These are phyloP conservation scores for Hypomontagnella monticulosa DNA, from an alignment of 495 filamentous ascomycete species.

Conservation along the genomic window DNA sequence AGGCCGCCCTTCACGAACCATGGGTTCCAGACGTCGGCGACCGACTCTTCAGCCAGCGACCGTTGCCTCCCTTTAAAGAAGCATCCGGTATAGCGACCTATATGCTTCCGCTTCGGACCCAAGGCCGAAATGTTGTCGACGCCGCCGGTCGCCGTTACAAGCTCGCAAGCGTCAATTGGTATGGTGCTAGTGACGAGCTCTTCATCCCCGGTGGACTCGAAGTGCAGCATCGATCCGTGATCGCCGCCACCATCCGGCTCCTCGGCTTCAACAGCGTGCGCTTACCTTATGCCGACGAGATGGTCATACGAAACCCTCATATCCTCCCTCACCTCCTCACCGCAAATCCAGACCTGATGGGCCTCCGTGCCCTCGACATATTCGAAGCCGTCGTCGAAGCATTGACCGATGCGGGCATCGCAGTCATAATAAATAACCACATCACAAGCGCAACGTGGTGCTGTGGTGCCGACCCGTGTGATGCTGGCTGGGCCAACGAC, in stretches of 20 bases:
- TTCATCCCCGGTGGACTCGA: constrained; percentile 70
- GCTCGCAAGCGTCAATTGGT: constrained; percentile 70
- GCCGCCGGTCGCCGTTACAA: constrained; percentile 60
- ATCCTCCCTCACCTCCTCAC: constrained; percentile 57
- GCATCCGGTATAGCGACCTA: constrained; percentile 54
- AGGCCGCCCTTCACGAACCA: constrained; percentile 50
- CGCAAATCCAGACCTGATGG: constrained; percentile 64
- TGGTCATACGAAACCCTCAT: constrained; percentile 63
- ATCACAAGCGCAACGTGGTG: constrained; percentile 71
- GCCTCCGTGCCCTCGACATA: constrained; percentile 62
- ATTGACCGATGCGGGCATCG: constrained; percentile 64
- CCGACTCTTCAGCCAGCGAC: constrained; percentile 52
- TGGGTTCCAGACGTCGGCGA: constrained; percentile 54
- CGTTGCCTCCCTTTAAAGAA: constrained; percentile 52
- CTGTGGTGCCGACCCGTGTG: constrained; percentile 68
- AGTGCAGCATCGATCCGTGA: constrained; percentile 62
- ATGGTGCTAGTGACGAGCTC: constrained; percentile 67
- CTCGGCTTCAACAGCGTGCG: constrained; percentile 72
- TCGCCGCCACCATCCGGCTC: constrained; percentile 60
- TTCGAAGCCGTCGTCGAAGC: constrained; percentile 62
- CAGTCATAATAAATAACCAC: constrained; percentile 70
- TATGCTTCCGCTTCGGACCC: constrained; percentile 60
- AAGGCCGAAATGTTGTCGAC: constrained; percentile 66
- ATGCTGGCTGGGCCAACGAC: constrained; percentile 67
- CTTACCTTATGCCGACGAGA: constrained; percentile 69